phyloP scores from a whole-genome alignment of 2,329 filamentous ascomycete genomes.

The Fusarium torulosum region DNA sequence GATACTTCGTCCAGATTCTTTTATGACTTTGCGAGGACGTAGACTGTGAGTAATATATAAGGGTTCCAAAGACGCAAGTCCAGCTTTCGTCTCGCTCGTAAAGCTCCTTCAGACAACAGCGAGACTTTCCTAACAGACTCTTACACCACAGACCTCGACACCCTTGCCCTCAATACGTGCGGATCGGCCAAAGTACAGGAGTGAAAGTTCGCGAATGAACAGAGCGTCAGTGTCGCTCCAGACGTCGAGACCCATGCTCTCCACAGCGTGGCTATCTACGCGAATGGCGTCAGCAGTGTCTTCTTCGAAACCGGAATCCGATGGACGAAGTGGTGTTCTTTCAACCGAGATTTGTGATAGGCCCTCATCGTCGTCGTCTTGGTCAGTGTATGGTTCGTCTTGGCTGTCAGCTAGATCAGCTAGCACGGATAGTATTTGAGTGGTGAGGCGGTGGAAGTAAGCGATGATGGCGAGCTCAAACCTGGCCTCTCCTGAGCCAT shows the following conservation, averaged over 20 bases:
- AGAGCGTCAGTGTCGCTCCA: slow-evolving; percentile 79
- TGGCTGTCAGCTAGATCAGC: slow-evolving; percentile 68
- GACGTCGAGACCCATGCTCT: slow-evolving; percentile 80
- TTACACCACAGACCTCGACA: slow-evolving; percentile 80
- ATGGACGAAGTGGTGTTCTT: slow-evolving; percentile 45
- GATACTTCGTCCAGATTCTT: slow-evolving; percentile 8
- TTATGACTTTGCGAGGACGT: slow-evolving; percentile 27
- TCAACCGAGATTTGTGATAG: slow-evolving; percentile 50
- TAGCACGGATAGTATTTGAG: slow-evolving; percentile 71
- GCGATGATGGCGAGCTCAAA: slow-evolving; percentile 79
- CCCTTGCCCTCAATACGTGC: slow-evolving; percentile 75
- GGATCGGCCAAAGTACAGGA: slow-evolving; percentile 73
- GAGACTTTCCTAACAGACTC: slow-evolving; percentile 67
- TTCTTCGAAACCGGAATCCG: slow-evolving; percentile 40
- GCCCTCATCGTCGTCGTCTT: slow-evolving; percentile 54
- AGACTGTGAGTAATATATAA: slow-evolving; percentile 35
- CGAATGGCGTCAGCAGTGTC: slow-evolving; percentile 60
- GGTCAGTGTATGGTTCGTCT: slow-evolving; percentile 57
- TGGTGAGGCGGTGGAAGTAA: slow-evolving; percentile 84
- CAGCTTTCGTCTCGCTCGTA: slow-evolving; percentile 43
- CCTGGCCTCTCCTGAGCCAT: slow-evolving; percentile 59
- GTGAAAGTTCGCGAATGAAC: slow-evolving; percentile 74
- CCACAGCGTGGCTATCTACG: slow-evolving; percentile 74
- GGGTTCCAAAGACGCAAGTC: slow-evolving; percentile 42
- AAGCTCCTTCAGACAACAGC: slow-evolving; percentile 3